These are phyloP conservation scores for Tetrahymena malaccensis DNA, from an alignment of 73 alveolate genomes.

Conservation along the genomic window DNA sequence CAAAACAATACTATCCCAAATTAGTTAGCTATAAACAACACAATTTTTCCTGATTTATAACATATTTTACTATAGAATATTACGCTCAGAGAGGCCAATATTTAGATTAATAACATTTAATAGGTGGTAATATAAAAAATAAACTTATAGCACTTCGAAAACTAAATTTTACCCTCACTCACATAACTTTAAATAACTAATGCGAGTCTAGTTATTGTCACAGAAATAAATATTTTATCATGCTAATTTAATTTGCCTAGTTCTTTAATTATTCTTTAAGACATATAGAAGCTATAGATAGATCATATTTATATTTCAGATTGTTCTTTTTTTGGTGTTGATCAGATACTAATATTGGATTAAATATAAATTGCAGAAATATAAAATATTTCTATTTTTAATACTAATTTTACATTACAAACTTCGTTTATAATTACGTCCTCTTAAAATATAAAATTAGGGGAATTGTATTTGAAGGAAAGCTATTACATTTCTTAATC, in stretches of 20 bases:
- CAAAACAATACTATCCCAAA: background rate
- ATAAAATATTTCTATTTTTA: background rate
- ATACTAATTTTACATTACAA: background rate
- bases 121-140: background rate
- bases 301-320: too few species aligned
- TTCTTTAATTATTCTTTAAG: background rate
- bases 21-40: too few species aligned
- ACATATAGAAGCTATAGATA: background rate
- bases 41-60: background rate
- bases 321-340: background rate
- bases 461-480: too few species aligned
- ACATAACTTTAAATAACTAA: background rate
- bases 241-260: background rate
- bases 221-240: background rate
- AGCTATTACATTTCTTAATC: too few species aligned
- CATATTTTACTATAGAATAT: too few species aligned
- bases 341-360: too few species aligned
- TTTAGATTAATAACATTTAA: too few species aligned
- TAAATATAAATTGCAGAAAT: too few species aligned
- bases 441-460: too few species aligned
- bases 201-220: background rate
- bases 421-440: background rate
- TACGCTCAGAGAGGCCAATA: background rate
- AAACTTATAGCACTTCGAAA: background rate
- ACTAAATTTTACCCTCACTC: background rate